phyloP scores from a whole-genome alignment of 2,329 filamentous ascomycete genomes.

The Diaporthe velutina region DNA sequence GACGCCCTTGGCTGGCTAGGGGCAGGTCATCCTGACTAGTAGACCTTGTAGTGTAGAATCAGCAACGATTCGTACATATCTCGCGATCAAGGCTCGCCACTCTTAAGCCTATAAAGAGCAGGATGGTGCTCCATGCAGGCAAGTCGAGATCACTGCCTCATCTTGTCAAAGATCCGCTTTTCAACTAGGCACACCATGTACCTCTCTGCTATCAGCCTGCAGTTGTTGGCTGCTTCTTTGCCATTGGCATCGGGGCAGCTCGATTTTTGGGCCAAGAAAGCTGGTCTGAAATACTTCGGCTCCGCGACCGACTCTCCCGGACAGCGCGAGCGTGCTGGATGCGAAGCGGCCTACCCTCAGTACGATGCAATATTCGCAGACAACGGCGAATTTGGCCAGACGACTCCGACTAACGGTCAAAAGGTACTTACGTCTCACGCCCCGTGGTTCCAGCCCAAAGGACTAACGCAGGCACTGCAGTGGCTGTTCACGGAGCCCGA shows the following conservation, averaged over 20 bases:
- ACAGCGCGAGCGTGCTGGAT: constrained; percentile 57
- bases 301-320: constrained; percentile 68
- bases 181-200: background rate
- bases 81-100: background rate
- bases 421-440: constrained; percentile 52
- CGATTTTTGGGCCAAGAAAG: constrained; percentile 62
- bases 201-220: constrained; percentile 40
- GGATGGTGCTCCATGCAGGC: no score
- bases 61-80: background rate
- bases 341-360: constrained; percentile 61
- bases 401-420: constrained; percentile 71
- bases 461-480: background rate
- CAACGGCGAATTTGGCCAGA: constrained; percentile 69
- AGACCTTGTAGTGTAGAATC: background rate
- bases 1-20: background rate
- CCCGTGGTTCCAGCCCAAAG: background rate
- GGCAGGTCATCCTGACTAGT: background rate
- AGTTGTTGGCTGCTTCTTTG: constrained; percentile 46
- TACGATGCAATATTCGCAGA: constrained; percentile 68
- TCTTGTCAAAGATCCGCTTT: background rate
- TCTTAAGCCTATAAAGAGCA: background rate
- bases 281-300: constrained; percentile 71
- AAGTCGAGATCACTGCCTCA: background rate
- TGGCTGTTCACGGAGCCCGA: constrained; percentile 65
- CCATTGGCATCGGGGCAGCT: constrained; percentile 54